phyloP scores from a whole-genome alignment of 805 yeast genomes.

The Blastobotrys attinorum region DNA sequence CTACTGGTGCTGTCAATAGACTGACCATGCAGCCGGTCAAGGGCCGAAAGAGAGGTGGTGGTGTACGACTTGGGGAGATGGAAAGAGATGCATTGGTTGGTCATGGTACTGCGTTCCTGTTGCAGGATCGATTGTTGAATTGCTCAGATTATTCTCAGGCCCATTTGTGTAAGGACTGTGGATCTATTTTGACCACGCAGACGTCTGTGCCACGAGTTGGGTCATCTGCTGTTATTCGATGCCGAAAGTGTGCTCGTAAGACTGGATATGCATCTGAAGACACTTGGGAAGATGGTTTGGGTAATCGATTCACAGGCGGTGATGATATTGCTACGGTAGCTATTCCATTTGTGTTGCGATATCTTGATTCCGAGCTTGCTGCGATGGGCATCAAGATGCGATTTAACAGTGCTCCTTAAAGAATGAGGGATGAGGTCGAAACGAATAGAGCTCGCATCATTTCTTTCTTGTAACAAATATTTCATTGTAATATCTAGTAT shows the following conservation, averaged over 20 bases:
- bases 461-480: too few relatives aligned
- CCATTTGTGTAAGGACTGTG: slow-evolving; percentile 84
- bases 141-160: slow-evolving; percentile 95
- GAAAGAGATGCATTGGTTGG: slow-evolving; percentile 99
- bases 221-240: slow-evolving; percentile 63
- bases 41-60: slow-evolving; percentile 98
- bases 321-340: slow-evolving; percentile 91
- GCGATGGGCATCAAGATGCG: slow-evolving; percentile 97
- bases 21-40: slow-evolving; percentile 99
- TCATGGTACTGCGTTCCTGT: slow-evolving; percentile 91
- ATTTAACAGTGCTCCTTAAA: slow-evolving; percentile 64
- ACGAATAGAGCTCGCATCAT: neutral
- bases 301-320: slow-evolving; percentile 87
- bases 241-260: slow-evolving; percentile 83
- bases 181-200: slow-evolving; percentile 84
- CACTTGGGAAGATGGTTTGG: slow-evolving; percentile 97
- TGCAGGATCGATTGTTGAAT: slow-evolving; percentile 91
- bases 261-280: slow-evolving; percentile 45
- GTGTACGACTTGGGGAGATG: slow-evolving; percentile 99
- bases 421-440: neutral
- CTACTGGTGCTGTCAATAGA: slow-evolving; percentile 96
- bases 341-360: slow-evolving; percentile 91
- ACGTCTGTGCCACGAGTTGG: slow-evolving; percentile 89
- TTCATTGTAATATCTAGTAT: too few relatives aligned
- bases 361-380: slow-evolving; percentile 87